Evolutionary conservation across 1,284 basidiomycete species (phyloP), one percentile per base, ranked within the genome.

Genomic region (Limonomyces culmigenus): DNA sequence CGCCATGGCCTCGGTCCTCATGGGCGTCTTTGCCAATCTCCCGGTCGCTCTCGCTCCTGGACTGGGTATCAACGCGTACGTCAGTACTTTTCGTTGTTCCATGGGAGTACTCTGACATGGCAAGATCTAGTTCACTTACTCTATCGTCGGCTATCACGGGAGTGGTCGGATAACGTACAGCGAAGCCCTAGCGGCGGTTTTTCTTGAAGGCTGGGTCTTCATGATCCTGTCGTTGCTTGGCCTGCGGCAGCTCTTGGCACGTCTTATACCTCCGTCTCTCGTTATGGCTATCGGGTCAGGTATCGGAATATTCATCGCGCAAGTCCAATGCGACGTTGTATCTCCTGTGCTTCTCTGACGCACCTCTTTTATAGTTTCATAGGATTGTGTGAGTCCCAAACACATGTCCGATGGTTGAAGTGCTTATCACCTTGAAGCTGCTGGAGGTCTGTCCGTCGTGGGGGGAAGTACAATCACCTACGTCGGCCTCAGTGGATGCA

Each of bases 131-230:
- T 89, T 92, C 53, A 68, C 87, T 14, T 89, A 85, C 57, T 86
- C 83, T 14, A 73, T 91, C 30, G 87, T 91, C 32, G 87, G 87
- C 5, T 77, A 73, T 54, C 75, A 86, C 45, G 84, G 83, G 6
- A 63, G 66, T 16, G 87, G 87, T 15, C 65, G 70, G 34, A 75
- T 88, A 45, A 65, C 72, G 3, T 92, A 87, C 52, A 62, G 67
- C 15, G 77, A 89, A 54, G 87, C 87, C 0, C 65, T 91, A n/a
- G 74, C 78, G 12, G 87, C 87, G 19, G 81, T 91, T 35, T 92
- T 87, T 55, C 62, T 88, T 42, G 84, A 87, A 62, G 84, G 87
- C 29, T 84, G 85, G 75, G 59, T 92, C 33, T 92, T 92, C 63
- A 69, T 91, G 44, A 47, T 78, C 46, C 64, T 92, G 14, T 88